These are phyloP conservation scores for Fusarium nisikadoi DNA, from an alignment of 2,329 filamentous ascomycete genomes.

Conservation along the genomic window DNA sequence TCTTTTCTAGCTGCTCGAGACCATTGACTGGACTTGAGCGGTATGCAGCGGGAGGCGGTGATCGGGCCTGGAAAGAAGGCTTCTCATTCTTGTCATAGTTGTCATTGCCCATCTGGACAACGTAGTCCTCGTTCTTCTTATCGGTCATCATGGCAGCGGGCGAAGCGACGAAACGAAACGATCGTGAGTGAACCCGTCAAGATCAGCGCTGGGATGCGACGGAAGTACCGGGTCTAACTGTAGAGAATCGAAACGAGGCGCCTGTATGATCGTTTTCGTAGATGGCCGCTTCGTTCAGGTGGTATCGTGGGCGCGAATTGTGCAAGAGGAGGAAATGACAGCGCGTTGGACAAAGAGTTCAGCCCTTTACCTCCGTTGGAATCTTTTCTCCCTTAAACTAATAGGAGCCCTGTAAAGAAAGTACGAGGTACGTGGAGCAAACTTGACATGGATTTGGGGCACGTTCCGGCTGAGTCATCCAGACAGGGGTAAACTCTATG, in stretches of 20 bases:
- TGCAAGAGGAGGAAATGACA: constrained; percentile 4
- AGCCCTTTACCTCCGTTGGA: constrained; percentile 16
- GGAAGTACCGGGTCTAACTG: constrained; percentile 15
- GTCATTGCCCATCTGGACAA: constrained; percentile 75
- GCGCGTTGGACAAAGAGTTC: not conserved
- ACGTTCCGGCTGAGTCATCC: constrained; percentile 31
- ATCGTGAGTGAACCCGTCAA: constrained; percentile 3
- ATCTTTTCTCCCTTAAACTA: constrained; percentile 33
- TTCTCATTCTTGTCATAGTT: constrained; percentile 61
- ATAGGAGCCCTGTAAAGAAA: constrained; percentile 6
- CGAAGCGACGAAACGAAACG: constrained; percentile 43
- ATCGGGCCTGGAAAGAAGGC: constrained; percentile 59
- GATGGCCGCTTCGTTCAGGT: not conserved
- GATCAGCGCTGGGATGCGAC: constrained; percentile 30
- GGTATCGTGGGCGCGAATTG: not conserved
- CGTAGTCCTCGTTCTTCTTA: constrained; percentile 88
- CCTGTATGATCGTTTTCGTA: constrained; percentile 2
- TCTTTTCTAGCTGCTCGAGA: constrained; percentile 70
- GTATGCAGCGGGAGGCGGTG: constrained; percentile 31
- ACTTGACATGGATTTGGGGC: constrained; percentile 1
- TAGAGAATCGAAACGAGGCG: constrained; percentile 16
- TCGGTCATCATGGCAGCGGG: constrained; percentile 72
- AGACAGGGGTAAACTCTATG: constrained; percentile 7
- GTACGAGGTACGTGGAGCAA: constrained; percentile 27
- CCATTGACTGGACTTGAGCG: constrained; percentile 19